Evolutionary conservation across 2,329 filamentous ascomycete species (phyloP), one percentile per base, ranked within the genome.

Genomic region (Cladophialophora bantiana): DNA sequence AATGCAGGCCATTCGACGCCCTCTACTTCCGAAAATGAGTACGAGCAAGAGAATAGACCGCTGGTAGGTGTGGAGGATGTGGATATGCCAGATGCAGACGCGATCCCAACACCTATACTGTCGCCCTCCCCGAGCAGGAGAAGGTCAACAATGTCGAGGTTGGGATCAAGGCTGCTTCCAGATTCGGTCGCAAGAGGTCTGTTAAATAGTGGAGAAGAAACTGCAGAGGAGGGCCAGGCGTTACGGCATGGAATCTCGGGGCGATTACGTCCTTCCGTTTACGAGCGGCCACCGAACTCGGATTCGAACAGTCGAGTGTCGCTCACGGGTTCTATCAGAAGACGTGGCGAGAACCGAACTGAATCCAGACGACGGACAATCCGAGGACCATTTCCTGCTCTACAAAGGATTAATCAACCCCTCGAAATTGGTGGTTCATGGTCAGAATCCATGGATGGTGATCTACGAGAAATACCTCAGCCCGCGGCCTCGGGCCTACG

Each of bases 91-190:
- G 71, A 71, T 66, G 54, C 62, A 38, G 71, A 71, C 62, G 67
- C 67, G 20, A 62, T 68, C 9, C 69, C 73, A 35, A 71, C 73
- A 57, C 68, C 42, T 40, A 59, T 34, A 7, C 38, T 65, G 15
- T 64, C 63, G 71, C 64, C 75, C 73, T 42, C 74, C 74, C 42
- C 72, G 75, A 77, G 60, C 73, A 77, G 38, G 77, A 77, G 80
- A 65, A 80, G 80, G 66, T 83, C 81, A 4, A 78, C 81, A 13
- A 81, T 84, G 78, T 83, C 81, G 59, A 76, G 82, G 45, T 73
- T 84, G 52, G 80, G 81, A 13, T 82, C 82, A 20, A 77, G 81
- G 66, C 77, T 84, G 34, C 70, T 83, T n/a, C 81, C 82, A 40
- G 80, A 82, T 64, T 79, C 79, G 12, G 79, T 81, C 15, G 79